These are phyloP conservation scores for Chiua virens DNA, from an alignment of 768 basidiomycete species.

Conservation along the genomic window DNA sequence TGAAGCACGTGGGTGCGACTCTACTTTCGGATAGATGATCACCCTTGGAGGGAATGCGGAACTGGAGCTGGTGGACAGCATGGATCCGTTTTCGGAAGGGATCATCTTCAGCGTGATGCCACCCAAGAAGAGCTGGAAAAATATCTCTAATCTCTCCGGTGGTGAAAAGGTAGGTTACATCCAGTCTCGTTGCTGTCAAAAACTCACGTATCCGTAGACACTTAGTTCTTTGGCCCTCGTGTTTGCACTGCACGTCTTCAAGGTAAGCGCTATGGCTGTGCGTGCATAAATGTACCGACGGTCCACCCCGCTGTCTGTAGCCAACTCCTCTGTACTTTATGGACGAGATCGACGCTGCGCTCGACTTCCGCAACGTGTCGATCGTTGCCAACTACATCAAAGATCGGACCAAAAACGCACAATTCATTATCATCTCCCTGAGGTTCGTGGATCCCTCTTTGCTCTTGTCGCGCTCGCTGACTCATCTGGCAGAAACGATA, in stretches of 20 bases:
- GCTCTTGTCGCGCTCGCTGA: not conserved
- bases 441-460: constrained; percentile 46
- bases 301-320: constrained; percentile 40
- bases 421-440: constrained; percentile 98
- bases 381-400: constrained; percentile 99
- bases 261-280: constrained; percentile 46
- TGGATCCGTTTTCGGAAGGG: constrained; percentile 99
- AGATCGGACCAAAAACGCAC: constrained; percentile 93
- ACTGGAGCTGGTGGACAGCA: constrained; percentile 92
- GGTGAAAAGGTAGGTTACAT: constrained; percentile 84
- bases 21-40: constrained; percentile 85
- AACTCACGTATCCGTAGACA: constrained; percentile 50
- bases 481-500: constrained; percentile 71
- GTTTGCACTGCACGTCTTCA: constrained; percentile 96
- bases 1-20: not conserved
- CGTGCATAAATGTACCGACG: not conserved
- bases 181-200: not conserved
- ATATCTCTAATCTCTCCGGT: constrained; percentile 95
- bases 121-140: constrained; percentile 99
- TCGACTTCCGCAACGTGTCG: constrained; percentile 97
- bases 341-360: constrained; percentile 95
- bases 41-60: constrained; percentile 98
- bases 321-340: constrained; percentile 98
- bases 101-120: constrained; percentile 99
- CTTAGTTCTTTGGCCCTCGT: constrained; percentile 94